phyloP scores from a whole-genome alignment of 495 filamentous ascomycete genomes.

The Penicillium bovifimosum region DNA sequence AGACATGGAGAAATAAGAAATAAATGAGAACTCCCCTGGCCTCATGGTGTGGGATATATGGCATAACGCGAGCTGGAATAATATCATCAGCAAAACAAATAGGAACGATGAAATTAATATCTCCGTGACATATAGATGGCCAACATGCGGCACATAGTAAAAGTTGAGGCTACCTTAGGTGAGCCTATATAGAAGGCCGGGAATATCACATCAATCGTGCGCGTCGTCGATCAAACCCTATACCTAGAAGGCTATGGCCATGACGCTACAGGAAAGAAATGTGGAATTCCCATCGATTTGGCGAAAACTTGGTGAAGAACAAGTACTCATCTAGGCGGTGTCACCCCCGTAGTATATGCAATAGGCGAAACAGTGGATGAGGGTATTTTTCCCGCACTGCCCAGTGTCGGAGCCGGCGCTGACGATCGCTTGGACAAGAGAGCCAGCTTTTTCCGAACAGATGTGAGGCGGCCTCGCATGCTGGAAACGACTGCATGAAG shows the following conservation, averaged over 20 bases:
- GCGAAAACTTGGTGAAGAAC: constrained; percentile 12
- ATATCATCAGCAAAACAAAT: constrained; percentile 3
- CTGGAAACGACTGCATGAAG: constrained; percentile 48
- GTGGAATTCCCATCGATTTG: constrained; percentile 6
- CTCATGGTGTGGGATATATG: constrained; percentile 26
- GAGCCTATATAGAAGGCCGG: constrained; percentile 3
- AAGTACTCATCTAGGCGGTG: constrained; percentile 26
- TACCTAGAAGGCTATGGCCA: not conserved
- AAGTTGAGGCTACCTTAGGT: too few species aligned
- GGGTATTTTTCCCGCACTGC: constrained; percentile 25
- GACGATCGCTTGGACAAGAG: constrained; percentile 48
- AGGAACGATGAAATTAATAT: constrained; percentile 8
- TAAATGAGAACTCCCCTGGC: constrained; percentile 13
- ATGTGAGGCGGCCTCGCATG: constrained; percentile 50
- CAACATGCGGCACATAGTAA: not conserved
- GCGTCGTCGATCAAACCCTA: not conserved
- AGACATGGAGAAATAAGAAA: constrained; percentile 6
- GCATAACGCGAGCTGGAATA: constrained; percentile 13
- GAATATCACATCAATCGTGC: not conserved
- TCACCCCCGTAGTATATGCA: constrained; percentile 27
- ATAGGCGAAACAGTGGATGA: constrained; percentile 29
- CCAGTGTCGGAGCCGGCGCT: constrained; percentile 29
- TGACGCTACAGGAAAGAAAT: not conserved
- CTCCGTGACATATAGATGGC: constrained; percentile 2
- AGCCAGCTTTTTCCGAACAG: constrained; percentile 54